Conservation (phyloP, 192 early-diverging fungal species). For the Coemansia sp. region DNA sequence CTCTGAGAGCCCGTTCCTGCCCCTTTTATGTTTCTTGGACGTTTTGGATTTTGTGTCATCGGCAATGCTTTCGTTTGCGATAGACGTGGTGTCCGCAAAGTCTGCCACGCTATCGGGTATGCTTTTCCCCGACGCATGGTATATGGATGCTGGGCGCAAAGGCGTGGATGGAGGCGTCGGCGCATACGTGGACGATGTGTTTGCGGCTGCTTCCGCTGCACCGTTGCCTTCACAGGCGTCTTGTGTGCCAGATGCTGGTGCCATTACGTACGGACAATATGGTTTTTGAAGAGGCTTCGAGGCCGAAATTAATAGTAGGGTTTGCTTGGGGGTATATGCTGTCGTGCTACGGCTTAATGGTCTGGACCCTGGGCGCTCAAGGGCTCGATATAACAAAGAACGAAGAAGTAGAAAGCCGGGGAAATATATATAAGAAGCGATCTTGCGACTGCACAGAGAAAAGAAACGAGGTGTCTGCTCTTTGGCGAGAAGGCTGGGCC, state of each 20-base stretch:
- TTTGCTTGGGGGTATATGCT: too few species aligned
- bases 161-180: conserved; percentile 2
- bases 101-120: conserved; percentile 14
- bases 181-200: not conserved
- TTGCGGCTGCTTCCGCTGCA: not conserved
- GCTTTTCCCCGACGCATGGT: conserved; percentile 6
- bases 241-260: not conserved
- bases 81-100: conserved; percentile 28
- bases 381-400: not conserved
- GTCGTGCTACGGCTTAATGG: too few species aligned
- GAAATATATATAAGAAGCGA: not conserved
- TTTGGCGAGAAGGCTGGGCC: not conserved
- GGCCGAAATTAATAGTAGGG: too few species aligned
- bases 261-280: not conserved
- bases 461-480: not conserved
- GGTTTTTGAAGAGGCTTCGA: not conserved
- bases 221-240: not conserved
- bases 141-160: conserved; percentile 8
- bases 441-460: not conserved
- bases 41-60: conserved; percentile 9
- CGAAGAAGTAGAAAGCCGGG: not conserved
- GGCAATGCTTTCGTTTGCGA: conserved; percentile 8
- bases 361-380: not conserved
- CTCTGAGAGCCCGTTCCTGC: conserved; percentile 10
- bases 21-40: conserved; percentile 4